A percentile compares a stretch with the other conserved stretches of the same genome.
These are phyloP conservation scores for Backusella macrospora DNA, from an alignment of 192 early-diverging fungal species.

Conservation along the genomic window DNA sequence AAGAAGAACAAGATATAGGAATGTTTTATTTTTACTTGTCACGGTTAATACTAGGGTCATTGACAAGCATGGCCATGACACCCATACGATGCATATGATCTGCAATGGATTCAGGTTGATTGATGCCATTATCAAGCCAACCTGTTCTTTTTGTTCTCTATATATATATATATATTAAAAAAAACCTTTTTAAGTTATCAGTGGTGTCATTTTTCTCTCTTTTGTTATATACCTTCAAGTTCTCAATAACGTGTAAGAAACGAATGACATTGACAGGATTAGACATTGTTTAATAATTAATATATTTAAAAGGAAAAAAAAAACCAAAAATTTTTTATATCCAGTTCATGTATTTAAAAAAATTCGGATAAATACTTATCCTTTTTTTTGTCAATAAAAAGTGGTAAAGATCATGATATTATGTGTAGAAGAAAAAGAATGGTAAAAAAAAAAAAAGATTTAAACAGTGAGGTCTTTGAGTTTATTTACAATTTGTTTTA, in stretches of 20 bases:
- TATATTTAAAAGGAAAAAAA: not conserved
- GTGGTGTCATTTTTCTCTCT: not conserved
- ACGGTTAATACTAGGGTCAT: conserved; percentile 68
- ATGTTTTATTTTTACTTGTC: conserved; percentile 41
- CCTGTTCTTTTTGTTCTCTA: conserved; percentile 92
- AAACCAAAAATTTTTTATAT: no score
- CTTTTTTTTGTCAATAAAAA: no score
- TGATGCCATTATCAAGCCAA: conserved; percentile 79
- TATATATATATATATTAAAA: not conserved
- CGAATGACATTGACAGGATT: conserved; percentile 50
- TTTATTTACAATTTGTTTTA: no score
- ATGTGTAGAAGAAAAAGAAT: no score
- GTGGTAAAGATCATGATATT: no score
- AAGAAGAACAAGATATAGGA: not conserved
- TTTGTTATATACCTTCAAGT: conserved; percentile 65
- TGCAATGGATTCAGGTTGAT: conserved; percentile 80
- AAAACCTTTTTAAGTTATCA: not conserved
- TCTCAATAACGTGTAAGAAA: conserved; percentile 82
- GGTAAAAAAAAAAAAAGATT: no score
- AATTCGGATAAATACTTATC: not conserved
- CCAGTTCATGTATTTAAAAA: no score
- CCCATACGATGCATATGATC: conserved; percentile 98
- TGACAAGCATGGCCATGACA: conserved; percentile 82
- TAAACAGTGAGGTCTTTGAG: no score
- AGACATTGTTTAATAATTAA: conserved; percentile 41